phyloP scores from a whole-genome alignment of 345 rosid genomes.

The Lagerstroemia speciosa region DNA sequence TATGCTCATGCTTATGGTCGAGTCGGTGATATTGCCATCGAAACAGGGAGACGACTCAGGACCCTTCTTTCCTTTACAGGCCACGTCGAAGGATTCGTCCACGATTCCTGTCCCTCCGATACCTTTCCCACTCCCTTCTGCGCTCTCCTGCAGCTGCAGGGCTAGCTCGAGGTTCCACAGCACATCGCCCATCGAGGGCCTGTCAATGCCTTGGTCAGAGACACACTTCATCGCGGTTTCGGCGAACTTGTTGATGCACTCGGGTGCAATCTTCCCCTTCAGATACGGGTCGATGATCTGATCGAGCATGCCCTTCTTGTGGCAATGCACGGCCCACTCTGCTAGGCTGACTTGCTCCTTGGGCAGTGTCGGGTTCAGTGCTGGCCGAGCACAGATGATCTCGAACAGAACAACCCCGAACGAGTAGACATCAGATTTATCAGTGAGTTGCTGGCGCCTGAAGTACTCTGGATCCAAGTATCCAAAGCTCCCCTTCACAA shows the following conservation, averaged over 20 bases:
- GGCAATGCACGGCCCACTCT: slow-evolving; percentile 90
- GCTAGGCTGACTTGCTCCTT: slow-evolving; percentile 95
- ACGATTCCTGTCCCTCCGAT: slow-evolving; percentile 33
- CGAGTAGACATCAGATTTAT: slow-evolving; percentile 45
- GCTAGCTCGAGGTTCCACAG: slow-evolving; percentile 98
- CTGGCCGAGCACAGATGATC: slow-evolving; percentile 78
- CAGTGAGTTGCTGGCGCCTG: slow-evolving; percentile 22
- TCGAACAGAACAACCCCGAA: slow-evolving; percentile 89
- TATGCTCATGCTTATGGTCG: slow-evolving; percentile 85
- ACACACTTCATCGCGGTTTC: slow-evolving; percentile 96
- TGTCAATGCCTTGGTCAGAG: slow-evolving; percentile 68
- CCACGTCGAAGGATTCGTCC: slow-evolving; percentile 28
- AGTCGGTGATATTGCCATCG: slow-evolving; percentile 39
- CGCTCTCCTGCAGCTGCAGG: slow-evolving; percentile 86
- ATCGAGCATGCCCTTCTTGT: slow-evolving; percentile 77
- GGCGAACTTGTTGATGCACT: slow-evolving; percentile 85
- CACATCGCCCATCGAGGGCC: slow-evolving; percentile 97
- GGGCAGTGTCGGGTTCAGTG: slow-evolving; percentile 66
- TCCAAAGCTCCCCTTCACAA: slow-evolving; percentile 31
- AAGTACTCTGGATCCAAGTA: slow-evolving; percentile 32
- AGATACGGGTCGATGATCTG: slow-evolving; percentile 75
- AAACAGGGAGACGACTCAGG: slow-evolving; percentile 4
- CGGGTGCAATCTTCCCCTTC: slow-evolving; percentile 72
- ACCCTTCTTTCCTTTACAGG: slow-evolving; percentile 59
- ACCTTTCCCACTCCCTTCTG: slow-evolving; percentile 67